Evolutionary conservation across 2,329 filamentous ascomycete genomes (phyloP), one percentile per base, ranked within the genome.

Genomic region (Phaeoacremonium minimum): DNA sequence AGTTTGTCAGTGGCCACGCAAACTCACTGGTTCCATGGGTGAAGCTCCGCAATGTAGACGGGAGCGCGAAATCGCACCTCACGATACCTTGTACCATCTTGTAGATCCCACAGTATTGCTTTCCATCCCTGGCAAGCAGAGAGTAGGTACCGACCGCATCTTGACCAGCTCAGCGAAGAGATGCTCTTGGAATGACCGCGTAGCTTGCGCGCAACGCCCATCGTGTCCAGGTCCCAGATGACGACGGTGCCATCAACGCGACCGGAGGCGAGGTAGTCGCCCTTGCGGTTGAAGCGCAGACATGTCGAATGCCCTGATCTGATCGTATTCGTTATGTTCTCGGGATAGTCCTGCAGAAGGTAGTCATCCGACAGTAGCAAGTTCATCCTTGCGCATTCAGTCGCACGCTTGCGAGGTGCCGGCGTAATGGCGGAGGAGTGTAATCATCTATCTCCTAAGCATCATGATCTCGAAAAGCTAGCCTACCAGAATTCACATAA

Each of bases 81-180:
- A 46, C 90, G 83, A 52, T 90, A 69, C 41, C 86, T 71, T 54
- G 84, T 73, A 32, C 77, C 73, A 41, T 78, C 70, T 36, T 75
- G 75, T 40, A 98, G 69, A 61, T 98, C 93, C 93, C 93, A 98
- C 1, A 98, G 73, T 34, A 95, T 89, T 45, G 86, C 90, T 63
- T 94, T 95, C 87, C 91, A 97, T 53, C 95, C 93, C 58, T 96
- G 88, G 30, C 89, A 95, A 9, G 89, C 87, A 40, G 88, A 95
- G 39, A 98, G 76, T 35, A 98, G 72, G 61, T 95, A 97, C 47
- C 87, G 78, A 17, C 93, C 91, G 63, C 89, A 87, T 50, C 84
- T 77, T 35, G 91, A 96, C 93, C 93, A 98, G 67, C 90, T 95
- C 42, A 98, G 64, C 35, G 87, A 95, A 50, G 95, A 91, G 39